Evolutionary conservation across 192 early-diverging fungal genomes (phyloP).

Genomic region (Entomortierella parvispora): DNA sequence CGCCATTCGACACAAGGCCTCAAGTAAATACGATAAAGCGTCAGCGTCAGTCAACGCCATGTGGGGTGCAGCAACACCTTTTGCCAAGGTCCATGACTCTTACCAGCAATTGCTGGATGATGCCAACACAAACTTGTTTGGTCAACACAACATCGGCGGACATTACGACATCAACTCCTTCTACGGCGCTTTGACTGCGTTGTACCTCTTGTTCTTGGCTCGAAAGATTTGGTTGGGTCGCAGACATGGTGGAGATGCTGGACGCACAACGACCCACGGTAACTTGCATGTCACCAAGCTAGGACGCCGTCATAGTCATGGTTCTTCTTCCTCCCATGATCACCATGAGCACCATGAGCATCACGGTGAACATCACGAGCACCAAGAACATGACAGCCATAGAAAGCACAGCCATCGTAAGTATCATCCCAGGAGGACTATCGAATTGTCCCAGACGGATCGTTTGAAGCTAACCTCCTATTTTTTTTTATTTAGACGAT

Average conservation of each 20-base stretch:
- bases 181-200: slow-evolving; percentile 35
- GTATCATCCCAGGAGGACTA: not conserved
- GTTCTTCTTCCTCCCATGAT: slow-evolving; percentile 19
- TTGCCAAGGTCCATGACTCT: slow-evolving; percentile 26
- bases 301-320: slow-evolving; percentile 19
- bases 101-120: slow-evolving; percentile 26
- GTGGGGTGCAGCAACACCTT: slow-evolving; percentile 33
- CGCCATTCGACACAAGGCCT: slow-evolving; percentile 8
- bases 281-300: slow-evolving; percentile 19
- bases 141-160: not conserved
- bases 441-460: not conserved
- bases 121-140: slow-evolving; percentile 26
- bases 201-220: slow-evolving; percentile 32
- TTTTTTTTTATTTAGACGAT: not conserved
- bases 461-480: not conserved
- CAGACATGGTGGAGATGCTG: not conserved
- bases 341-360: slow-evolving; percentile 13
- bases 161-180: slow-evolving; percentile 21
- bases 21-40: slow-evolving; percentile 27
- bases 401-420: slow-evolving; percentile 37
- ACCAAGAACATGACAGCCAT: slow-evolving; percentile 7
- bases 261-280: not conserved
- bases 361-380: slow-evolving; percentile 5
- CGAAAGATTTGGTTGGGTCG: slow-evolving; percentile 41
- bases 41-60: slow-evolving; percentile 33